Conservation (phyloP, 2,329 filamentous ascomycete species). For the Colletotrichum gloeosporioides region DNA sequence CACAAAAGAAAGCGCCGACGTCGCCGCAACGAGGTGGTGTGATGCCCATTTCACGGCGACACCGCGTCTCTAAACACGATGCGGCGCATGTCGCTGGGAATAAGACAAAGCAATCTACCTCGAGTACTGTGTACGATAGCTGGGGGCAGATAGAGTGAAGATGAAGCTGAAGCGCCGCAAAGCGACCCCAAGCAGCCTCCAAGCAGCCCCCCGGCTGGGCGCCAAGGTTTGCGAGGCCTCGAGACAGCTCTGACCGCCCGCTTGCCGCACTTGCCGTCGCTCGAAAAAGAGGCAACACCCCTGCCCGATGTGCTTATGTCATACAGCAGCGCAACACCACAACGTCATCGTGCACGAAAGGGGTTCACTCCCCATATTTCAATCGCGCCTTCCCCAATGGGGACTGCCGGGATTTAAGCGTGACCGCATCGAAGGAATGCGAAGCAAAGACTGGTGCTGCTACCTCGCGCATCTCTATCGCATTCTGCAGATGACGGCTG, state of each 20-base stretch:
- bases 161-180: background rate
- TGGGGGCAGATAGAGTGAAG: background rate
- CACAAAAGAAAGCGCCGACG: background rate
- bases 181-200: background rate
- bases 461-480: background rate
- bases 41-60: background rate
- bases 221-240: background rate
- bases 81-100: background rate
- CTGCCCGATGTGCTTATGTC: background rate
- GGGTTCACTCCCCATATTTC: background rate
- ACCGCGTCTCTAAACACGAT: background rate
- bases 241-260: background rate
- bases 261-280: background rate
- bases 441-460: background rate
- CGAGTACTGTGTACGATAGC: background rate
- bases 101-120: background rate
- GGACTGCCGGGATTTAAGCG: background rate
- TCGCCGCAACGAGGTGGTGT: background rate
- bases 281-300: background rate
- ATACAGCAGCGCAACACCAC: background rate
- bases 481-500: background rate
- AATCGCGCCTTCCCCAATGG: background rate
- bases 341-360: conserved; percentile 8
- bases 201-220: background rate
- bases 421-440: background rate